Base-by-base conservation (phyloP, 352 stramenopile genomes). In the Thalassiosira sp. region DNA sequence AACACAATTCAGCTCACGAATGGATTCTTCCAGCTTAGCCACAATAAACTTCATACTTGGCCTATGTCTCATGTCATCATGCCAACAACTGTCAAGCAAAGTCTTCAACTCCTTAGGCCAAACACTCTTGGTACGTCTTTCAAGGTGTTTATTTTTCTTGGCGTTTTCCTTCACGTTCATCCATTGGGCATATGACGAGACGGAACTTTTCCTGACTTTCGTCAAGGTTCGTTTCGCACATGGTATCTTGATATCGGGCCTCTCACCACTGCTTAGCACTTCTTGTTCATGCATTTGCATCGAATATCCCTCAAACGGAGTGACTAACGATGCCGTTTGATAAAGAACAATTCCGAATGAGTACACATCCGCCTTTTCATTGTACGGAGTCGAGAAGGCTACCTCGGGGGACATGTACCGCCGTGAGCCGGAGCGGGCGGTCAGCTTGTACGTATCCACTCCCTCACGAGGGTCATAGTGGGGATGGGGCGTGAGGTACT, bases 351-450 rank as follows among this genome's bases (percentile, higher is more conserved):
- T 82, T 1, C 70, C 75, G 46, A 79, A 89, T 5, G 72, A 85
- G 66, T 86, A 91, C n/a, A 91, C 76, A 61, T 91, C 86, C 2
- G 67, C 81, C 24, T 76, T 77, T n/a, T 79, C 42, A 40, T 83
- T 82, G 66, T 91, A 91, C 0, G 72, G 62, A 37, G 86, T 54
- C 42, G 80, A 80, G 0, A 82, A 49, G 52, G 82, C 68, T 20
- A 78, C 69, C 46, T 78, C 69, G 20, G 69, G 69, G 16, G 69
- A 57, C 45, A 74, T 74, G 43, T 74, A 66, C 1, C 56, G 18
- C 24, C 42, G 42, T 40, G 59, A 70, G 15, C 75, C 72, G 3
- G 69, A 76, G 46, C 48, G 25, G 2, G 33, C 61, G 8, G 74
- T 82, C 0, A 79, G 49, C 20, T 66, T 72, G 25, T 61, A 74